Percentiles rank a stretch among this genome's conserved stretches.
These are phyloP conservation scores for Rhodotorula toruloides DNA, from an alignment of 768 basidiomycete species.

Conservation along the genomic window DNA sequence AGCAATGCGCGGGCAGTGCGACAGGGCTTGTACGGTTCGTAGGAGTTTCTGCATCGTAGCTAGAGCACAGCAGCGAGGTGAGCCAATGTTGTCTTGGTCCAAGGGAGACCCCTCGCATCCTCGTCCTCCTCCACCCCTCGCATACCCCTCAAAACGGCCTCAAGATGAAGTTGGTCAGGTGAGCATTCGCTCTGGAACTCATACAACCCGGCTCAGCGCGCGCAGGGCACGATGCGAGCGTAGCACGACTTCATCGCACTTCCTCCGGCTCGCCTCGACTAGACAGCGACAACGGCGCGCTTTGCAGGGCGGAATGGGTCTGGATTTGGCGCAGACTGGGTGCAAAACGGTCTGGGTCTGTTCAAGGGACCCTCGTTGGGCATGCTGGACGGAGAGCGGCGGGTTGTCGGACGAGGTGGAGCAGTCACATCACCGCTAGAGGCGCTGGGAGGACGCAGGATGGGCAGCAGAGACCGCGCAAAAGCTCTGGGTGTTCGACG, in stretches of 20 bases:
- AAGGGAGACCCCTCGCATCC: not conserved
- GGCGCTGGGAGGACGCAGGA: not conserved
- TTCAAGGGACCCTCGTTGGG: too few species aligned
- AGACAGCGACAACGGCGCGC: not conserved
- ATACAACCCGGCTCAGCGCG: too few species aligned
- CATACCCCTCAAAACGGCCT: not conserved
- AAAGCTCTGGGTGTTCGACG: not conserved
- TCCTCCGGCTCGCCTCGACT: not conserved
- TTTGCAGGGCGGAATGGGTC: too few species aligned
- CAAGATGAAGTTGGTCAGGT: constrained; percentile 36
- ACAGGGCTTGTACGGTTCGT: too few species aligned
- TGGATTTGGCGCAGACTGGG: too few species aligned
- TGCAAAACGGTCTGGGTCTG: not conserved
- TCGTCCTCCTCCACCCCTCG: not conserved
- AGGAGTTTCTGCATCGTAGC: too few species aligned
- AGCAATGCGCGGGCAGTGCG: too few species aligned
- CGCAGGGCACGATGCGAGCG: not conserved
- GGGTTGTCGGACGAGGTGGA: not conserved
- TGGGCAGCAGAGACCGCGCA: not conserved
- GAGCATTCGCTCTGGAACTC: not conserved
- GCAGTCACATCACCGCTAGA: not conserved
- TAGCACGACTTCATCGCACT: not conserved
- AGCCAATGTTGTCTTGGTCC: not conserved
- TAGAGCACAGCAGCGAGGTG: too few species aligned
- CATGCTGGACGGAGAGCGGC: not conserved